Evolutionary conservation across 495 filamentous ascomycete genomes (phyloP), one percentile per base, ranked within the genome.

Genomic region (Tuber calosporum): DNA sequence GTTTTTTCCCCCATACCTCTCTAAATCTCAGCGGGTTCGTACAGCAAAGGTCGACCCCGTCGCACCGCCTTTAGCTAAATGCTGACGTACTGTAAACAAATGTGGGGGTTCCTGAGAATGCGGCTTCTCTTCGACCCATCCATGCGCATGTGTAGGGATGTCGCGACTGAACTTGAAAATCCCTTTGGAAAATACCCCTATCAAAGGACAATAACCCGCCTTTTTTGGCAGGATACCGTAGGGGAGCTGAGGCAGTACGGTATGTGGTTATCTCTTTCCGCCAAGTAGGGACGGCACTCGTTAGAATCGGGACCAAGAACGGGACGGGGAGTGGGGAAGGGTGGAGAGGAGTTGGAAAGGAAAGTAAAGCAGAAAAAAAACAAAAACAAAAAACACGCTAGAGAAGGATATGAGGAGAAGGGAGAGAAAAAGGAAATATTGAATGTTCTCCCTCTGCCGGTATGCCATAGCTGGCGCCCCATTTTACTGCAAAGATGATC

Each of bases 231-330:
- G 26, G 34, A 34, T 62, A 62, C 26, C 11, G 11, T 30, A 62
- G 13, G 26, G 53, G 15, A 34, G 26, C 53, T 13, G 11, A 34
- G 26, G 53, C 13, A 62, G 53, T 62, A 26, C 13, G 34, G 53
- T 62, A 26, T 62, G 53, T 62, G n/a, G 53, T 34, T 62, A 62
- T 62, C 53, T 62, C 53, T 62, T 62, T 62, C 53, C n/a, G 26
- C 26, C 53, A 62, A 34, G 53, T 17, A 62, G 4, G 26, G 53
- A 62, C 26, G 34, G 13, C 53, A 34, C 53, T 62, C 30, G 13
- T 62, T 62, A 26, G 34, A 62, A 62, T 62, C 53, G 26, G 53
- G 53, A 7, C 53, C 53, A 62, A 30, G 30, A 30, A 62, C 26
- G 53, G 53, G 53, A 30, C 4, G 53, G 22, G n/a, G 22, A 43